phyloP scores from a whole-genome alignment of 2,329 filamentous ascomycete species.

The Trichoderma sp. region DNA sequence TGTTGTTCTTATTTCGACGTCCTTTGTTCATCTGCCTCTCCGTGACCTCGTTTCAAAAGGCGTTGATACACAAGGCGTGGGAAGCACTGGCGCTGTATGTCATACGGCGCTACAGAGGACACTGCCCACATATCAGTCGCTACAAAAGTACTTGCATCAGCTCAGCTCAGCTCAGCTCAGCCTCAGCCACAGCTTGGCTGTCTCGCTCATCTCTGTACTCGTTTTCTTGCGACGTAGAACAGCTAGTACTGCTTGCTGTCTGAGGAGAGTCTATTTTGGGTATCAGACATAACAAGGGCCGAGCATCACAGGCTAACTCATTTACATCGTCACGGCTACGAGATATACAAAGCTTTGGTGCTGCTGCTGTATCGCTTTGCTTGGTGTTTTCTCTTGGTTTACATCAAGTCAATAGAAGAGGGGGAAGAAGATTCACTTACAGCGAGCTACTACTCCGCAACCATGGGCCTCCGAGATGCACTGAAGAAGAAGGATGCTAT shows the following conservation, averaged over 20 bases:
- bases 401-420: background rate
- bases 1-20: background rate
- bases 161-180: constrained; percentile 1
- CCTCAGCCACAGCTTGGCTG: constrained; percentile 13
- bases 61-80: background rate
- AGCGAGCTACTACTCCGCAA: constrained; percentile 4
- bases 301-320: background rate
- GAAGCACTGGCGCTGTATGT: background rate
- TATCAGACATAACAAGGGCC: background rate
- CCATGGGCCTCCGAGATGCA: constrained; percentile 58
- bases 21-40: background rate
- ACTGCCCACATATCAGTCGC: constrained; percentile 1
- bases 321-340: background rate
- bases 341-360: constrained; percentile 14
- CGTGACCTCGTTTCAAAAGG: background rate
- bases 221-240: background rate
- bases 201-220: background rate
- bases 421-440: background rate
- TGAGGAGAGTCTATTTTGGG: constrained; percentile 3
- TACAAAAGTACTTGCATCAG: constrained; percentile 1
- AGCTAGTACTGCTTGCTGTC: background rate
- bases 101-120: background rate
- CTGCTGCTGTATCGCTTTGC: background rate
- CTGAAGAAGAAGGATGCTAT: constrained; percentile 58
- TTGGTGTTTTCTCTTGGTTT: background rate